Base-by-base conservation (phyloP, 1,284 basidiomycete genomes). In the Naganishia sp. region DNA sequence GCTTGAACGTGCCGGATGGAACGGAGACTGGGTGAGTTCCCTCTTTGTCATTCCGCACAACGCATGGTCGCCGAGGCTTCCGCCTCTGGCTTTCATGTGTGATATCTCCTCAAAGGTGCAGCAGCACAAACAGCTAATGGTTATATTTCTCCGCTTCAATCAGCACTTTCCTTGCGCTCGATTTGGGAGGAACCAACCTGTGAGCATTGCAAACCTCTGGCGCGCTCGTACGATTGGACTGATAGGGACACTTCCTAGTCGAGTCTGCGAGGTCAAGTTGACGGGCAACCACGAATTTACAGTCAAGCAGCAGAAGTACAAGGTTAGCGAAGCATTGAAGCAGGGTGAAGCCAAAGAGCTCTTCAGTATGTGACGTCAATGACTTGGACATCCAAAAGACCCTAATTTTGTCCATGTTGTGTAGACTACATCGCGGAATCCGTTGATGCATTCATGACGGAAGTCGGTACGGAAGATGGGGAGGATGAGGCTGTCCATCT, bases 391-490 rank as follows among this genome's bases (percentile, higher is more conserved):
- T 31, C 41, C n/a, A 5, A n/a, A 63, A 1, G 28, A 32, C 17
- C 6, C 28, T 39, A 39, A 39, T 39, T 2, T 13, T 39, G 13
- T 13, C 35, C 13, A 10, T 5, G 18, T 58, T 42, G 46, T 47
- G n/a, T 72, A 92, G 92, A 96, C 81, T 99, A 96, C 81, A 90
- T 99, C 72, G 96, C 96, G 35, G 90, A 93, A 72, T 94, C 91
- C 7, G 94, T 99, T 39, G 92, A 95, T 76, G 87, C 89, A 11
- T 99, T 99, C 82, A 83, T 99, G 67, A 94, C 87, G n/a, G 86
- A 88, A 66, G 73, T 84, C 76, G 71, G 83, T 73, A 76, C 82
- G 70, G 66, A 81, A 67, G 73, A 77, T 11, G 68, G 75, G 67
- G 64, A 75, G 62, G 79, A 81, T 39, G 82, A 82, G 73, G 82